Percentiles rank a stretch among this genome's conserved stretches.
Conservation (phyloP, 1,284 basidiomycete species). For the Austropuccinia psidii region DNA sequence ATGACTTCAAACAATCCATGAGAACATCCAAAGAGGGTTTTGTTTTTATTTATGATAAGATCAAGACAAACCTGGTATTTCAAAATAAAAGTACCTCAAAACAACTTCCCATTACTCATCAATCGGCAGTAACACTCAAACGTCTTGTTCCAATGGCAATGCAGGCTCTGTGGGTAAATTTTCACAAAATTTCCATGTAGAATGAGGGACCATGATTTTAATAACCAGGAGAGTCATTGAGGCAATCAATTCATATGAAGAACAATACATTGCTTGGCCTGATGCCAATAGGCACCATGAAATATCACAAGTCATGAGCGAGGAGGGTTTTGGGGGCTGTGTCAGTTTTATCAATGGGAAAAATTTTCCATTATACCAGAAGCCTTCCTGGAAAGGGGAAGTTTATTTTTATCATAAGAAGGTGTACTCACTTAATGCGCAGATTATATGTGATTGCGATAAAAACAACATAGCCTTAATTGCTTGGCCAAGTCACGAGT, state of each 20-base stretch:
- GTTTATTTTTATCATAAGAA: neutral
- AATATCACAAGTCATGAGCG: neutral
- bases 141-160: slow-evolving; percentile 14
- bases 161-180: neutral
- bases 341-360: neutral
- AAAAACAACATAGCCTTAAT: neutral
- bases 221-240: neutral
- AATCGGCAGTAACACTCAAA: neutral
- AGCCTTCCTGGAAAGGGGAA: neutral
- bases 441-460: neutral
- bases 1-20: slow-evolving; percentile 1
- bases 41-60: neutral
- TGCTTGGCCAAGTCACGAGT: slow-evolving; percentile 4
- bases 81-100: neutral
- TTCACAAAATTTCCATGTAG: neutral
- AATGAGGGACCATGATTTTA: neutral
- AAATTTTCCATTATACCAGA: neutral
- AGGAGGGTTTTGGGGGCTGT: neutral
- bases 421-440: neutral
- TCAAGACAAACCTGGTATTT: neutral
- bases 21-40: neutral
- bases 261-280: neutral
- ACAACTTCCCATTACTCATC: neutral
- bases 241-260: neutral
- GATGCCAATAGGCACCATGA: neutral